A percentile compares a stretch with the other conserved stretches of the same genome.
Evolutionary conservation across 208 protist species (phyloP).

Genomic region (Hexamita inflata): DNA sequence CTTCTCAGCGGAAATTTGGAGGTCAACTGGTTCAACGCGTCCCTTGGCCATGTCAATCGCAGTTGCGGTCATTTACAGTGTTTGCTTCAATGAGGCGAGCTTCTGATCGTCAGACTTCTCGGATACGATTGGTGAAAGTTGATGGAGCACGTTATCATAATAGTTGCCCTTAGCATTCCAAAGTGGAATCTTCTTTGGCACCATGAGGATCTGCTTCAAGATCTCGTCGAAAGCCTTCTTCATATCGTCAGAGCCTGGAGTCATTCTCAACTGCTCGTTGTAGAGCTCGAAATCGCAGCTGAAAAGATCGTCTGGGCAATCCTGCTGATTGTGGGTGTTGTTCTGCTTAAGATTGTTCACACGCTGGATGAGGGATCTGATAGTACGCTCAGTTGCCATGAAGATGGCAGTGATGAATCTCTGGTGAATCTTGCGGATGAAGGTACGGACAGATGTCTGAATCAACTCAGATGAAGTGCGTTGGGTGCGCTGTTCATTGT

Average conservation of each 20-base stretch:
- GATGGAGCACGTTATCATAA: not conserved
- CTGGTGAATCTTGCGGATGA: conserved; percentile 39
- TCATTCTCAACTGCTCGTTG: conserved; percentile 44
- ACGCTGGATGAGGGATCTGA: not conserved
- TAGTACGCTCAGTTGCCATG: not conserved
- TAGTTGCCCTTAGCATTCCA: conserved; percentile 31
- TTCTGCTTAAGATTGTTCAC: not conserved
- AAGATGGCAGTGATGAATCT: not conserved
- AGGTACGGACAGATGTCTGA: conserved; percentile 41
- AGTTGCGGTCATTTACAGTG: no score
- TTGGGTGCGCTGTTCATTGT: not conserved
- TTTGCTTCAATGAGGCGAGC: no score
- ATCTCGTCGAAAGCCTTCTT: conserved; percentile 46
- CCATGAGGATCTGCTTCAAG: conserved; percentile 32
- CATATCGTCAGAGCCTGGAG: conserved; percentile 50
- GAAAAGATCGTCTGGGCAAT: conserved; percentile 41
- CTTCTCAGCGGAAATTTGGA: no score
- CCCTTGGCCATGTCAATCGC: no score
- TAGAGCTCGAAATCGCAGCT: conserved; percentile 46
- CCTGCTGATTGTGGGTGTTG: not conserved
- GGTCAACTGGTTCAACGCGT: no score
- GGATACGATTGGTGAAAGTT: not conserved
- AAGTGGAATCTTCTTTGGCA: conserved; percentile 39
- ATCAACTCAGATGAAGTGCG: not conserved
- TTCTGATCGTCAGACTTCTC: no score